Base-by-base conservation (phyloP, 371 early-diverging fungal genomes). In the Rhizopus stolonifer region DNA sequence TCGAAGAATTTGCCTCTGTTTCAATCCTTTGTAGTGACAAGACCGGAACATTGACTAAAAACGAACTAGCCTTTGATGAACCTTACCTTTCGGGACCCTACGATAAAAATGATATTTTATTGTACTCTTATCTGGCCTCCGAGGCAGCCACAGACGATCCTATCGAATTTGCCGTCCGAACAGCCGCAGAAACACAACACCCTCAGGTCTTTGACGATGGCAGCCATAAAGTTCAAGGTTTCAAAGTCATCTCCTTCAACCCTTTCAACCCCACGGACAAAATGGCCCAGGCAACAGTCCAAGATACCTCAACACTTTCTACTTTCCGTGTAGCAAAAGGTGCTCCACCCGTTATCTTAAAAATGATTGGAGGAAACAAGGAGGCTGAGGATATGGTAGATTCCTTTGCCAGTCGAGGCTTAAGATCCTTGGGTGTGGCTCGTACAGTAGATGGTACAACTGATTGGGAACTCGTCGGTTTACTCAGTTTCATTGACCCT, bases 11-110 rank as follows among this genome's bases (percentile, higher is more conserved):
- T 66, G 95, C 96, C 0, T 93, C 95, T 2, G 92, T 93, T 18
- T 90, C 91, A 14, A 85, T 93, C 32, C 85, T 97, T 42, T 96
- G 95, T 74, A 91, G 93, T 1, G 98, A 97, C 78, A 97, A 89
- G 80, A 98, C 98, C 1, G 98, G 98, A 25, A 98, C 98, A 18
- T 74, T 98, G 47, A 98, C 97, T 11, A 77, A 85, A 49, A 92
- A 92, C 84, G 85, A 92, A 73, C 82, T 96, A 46, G 84, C 92
- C 11, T 94, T 94, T 67, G 91, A 91, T 49, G 87, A 90, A 52
- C 96, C 96, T 23, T 95, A 85, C 77, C 79, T 95, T 31, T 60
- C 84, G 62, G 77, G 78, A 34, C 68, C 77, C 18, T 92, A 84
- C 60, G 81, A 83, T 31, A 81, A 86, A 26, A 82, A 92, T 46